phyloP scores from a whole-genome alignment of 2,329 filamentous ascomycete genomes.

The Mycocentrospora acerina region DNA sequence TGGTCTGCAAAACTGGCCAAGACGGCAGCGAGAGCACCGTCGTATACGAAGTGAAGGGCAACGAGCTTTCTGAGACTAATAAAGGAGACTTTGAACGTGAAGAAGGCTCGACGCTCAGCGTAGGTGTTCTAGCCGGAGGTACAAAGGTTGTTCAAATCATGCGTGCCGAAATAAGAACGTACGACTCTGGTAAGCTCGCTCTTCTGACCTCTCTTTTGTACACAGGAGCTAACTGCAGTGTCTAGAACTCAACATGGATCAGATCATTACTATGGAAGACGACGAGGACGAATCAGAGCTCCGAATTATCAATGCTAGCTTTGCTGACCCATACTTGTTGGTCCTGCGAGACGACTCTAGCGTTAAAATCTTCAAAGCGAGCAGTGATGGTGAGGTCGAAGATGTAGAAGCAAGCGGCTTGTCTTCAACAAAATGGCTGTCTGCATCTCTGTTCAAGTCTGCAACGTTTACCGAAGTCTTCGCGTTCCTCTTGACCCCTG shows the following conservation, averaged over 20 bases:
- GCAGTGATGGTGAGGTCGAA: slow-evolving; percentile 80
- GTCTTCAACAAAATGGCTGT: slow-evolving; percentile 71
- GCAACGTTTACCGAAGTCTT: slow-evolving; percentile 60
- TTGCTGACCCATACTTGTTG: slow-evolving; percentile 82
- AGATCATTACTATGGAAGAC: slow-evolving; percentile 91
- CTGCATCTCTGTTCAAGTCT: slow-evolving; percentile 79
- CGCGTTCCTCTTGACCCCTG: slow-evolving; percentile 74
- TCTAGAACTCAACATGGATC: slow-evolving; percentile 77
- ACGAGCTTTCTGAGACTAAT: slow-evolving; percentile 71
- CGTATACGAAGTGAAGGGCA: slow-evolving; percentile 73
- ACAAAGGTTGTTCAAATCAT: slow-evolving; percentile 85
- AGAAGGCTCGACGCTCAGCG: slow-evolving; percentile 82
- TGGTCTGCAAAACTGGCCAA: slow-evolving; percentile 70
- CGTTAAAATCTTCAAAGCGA: slow-evolving; percentile 75
- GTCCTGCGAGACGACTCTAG: slow-evolving; percentile 83
- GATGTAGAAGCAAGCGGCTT: slow-evolving; percentile 67
- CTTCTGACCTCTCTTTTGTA: too few relatives aligned
- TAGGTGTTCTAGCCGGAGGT: slow-evolving; percentile 77
- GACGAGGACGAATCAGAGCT: slow-evolving; percentile 77
- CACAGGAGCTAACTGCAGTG: background rate
- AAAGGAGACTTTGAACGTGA: slow-evolving; percentile 91
- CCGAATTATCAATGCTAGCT: slow-evolving; percentile 75
- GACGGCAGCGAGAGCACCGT: slow-evolving; percentile 73
- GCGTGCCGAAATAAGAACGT: slow-evolving; percentile 82
- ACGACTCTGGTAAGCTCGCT: slow-evolving; percentile 73